Conservation (phyloP, 2,329 filamentous ascomycete species). For the Ophiocordyceps sinensis region DNA sequence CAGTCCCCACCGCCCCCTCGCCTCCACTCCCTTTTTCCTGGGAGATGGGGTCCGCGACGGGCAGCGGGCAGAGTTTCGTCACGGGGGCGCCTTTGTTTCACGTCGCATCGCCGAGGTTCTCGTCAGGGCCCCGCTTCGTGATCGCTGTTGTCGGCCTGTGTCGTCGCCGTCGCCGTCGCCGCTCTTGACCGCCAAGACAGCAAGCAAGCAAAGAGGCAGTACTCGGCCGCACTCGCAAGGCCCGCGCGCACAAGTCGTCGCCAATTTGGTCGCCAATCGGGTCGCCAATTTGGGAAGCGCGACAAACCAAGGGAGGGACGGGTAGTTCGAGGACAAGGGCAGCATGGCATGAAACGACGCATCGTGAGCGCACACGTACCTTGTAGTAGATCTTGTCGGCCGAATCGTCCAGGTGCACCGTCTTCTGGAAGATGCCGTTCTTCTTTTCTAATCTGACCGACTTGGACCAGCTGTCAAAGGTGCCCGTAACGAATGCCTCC, state of each 20-base stretch:
- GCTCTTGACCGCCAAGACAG: background rate
- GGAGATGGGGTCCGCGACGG: background rate
- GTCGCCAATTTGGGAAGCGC: background rate
- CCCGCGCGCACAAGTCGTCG: background rate
- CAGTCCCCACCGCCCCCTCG: background rate
- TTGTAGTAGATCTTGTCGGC: slow-evolving; percentile 82
- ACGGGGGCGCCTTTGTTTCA: background rate
- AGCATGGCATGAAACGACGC: background rate
- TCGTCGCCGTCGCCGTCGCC: background rate
- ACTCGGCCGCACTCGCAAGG: background rate
- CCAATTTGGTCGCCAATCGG: background rate
- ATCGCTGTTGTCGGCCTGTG: no score
- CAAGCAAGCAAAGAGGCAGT: background rate
- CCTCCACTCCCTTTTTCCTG: background rate
- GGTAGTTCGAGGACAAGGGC: background rate
- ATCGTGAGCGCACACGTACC: slow-evolving; percentile 37
- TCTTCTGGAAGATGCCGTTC: slow-evolving; percentile 63
- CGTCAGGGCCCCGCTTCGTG: no score
- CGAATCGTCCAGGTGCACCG: slow-evolving; percentile 53
- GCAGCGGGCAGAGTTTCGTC: background rate
- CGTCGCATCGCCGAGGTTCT: background rate
- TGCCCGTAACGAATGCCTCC: slow-evolving; percentile 89
- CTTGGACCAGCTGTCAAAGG: slow-evolving; percentile 89
- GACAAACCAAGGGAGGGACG: background rate
- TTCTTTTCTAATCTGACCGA: slow-evolving; percentile 69